These are phyloP conservation scores for Lodderomyces parapsilosis DNA, from an alignment of 1,139 yeast genomes.

Conservation along the genomic window DNA sequence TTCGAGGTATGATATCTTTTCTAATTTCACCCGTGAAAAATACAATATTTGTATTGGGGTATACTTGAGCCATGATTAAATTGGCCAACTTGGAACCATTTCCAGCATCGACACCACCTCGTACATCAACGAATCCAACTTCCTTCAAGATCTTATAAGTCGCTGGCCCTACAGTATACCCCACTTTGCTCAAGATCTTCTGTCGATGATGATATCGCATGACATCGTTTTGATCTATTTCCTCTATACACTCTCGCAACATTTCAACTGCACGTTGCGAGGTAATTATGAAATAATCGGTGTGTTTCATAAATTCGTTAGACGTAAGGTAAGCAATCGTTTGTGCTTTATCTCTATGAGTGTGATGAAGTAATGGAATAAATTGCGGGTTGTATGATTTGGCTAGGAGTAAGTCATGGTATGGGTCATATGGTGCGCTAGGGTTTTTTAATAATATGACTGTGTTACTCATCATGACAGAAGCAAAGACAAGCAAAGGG, in stretches of 20 bases:
- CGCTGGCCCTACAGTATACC: slow-evolving; percentile 92
- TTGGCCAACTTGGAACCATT: slow-evolving; percentile 74
- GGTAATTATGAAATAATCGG: slow-evolving; percentile 65
- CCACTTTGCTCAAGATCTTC: slow-evolving; percentile 46
- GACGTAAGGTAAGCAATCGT: slow-evolving; percentile 44
- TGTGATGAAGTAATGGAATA: slow-evolving; percentile 69
- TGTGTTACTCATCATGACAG: slow-evolving; percentile 3
- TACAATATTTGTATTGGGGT: slow-evolving; percentile 35
- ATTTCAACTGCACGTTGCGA: slow-evolving; percentile 93
- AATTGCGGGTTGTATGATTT: slow-evolving; percentile 45
- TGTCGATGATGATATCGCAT: slow-evolving; percentile 14
- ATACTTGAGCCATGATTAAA: slow-evolving; percentile 42
- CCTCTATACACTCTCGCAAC: slow-evolving; percentile 44
- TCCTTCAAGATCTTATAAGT: slow-evolving; percentile 60
- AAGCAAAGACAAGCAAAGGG: neutral
- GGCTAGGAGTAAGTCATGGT: slow-evolving; percentile 38
- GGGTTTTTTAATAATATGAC: slow-evolving; percentile 61
- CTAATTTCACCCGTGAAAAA: slow-evolving; percentile 87
- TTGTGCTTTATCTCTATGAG: slow-evolving; percentile 46
- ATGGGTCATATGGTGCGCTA: slow-evolving; percentile 66
- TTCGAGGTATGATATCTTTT: slow-evolving; percentile 75
- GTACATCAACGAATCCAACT: slow-evolving; percentile 65
- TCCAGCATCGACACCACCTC: slow-evolving; percentile 79
- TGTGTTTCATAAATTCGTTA: slow-evolving; percentile 29
- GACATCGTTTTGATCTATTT: slow-evolving; percentile 17